Evolutionary conservation across 2,329 filamentous ascomycete genomes (phyloP).

Genomic region (Aspergillus costaricaensis): DNA sequence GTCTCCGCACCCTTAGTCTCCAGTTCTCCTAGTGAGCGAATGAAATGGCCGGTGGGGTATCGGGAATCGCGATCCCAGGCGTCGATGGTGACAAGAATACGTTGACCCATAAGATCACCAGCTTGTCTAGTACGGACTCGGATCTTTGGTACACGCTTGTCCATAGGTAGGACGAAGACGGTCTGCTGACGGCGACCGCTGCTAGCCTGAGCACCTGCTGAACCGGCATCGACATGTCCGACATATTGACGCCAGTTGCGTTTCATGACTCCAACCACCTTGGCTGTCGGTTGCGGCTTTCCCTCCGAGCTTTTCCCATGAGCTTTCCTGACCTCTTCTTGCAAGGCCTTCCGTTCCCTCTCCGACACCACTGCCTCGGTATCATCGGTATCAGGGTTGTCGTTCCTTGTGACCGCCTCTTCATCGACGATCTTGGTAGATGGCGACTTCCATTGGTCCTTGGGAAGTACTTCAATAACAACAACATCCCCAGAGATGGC

Average conservation of each 20-base stretch:
- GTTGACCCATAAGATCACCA: conserved; percentile 83
- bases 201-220: conserved; percentile 70
- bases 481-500: conserved; percentile 90
- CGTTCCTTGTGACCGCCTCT: conserved; percentile 85
- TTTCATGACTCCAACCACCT: conserved; percentile 88
- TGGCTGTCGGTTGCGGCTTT: conserved; percentile 83
- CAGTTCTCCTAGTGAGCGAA: conserved; percentile 86
- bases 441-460: conserved; percentile 95
- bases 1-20: conserved; percentile 98
- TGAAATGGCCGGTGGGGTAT: conserved; percentile 90
- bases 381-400: conserved; percentile 82
- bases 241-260: conserved; percentile 98
- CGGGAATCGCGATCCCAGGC: conserved; percentile 92
- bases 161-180: conserved; percentile 96
- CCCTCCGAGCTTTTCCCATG: conserved; percentile 77
- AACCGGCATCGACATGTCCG: conserved; percentile 87
- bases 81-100: conserved; percentile 90
- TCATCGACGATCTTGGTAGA: conserved; percentile 96
- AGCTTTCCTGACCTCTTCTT: conserved; percentile 85
- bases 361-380: conserved; percentile 80
- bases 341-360: conserved; percentile 79
- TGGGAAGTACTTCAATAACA: conserved; percentile 87
- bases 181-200: conserved; percentile 85
- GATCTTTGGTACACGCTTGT: conserved; percentile 96
- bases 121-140: conserved; percentile 88